Evolutionary conservation across 1,284 basidiomycete genomes (phyloP).

Genomic region (Phylloboletellus chloephorus): DNA sequence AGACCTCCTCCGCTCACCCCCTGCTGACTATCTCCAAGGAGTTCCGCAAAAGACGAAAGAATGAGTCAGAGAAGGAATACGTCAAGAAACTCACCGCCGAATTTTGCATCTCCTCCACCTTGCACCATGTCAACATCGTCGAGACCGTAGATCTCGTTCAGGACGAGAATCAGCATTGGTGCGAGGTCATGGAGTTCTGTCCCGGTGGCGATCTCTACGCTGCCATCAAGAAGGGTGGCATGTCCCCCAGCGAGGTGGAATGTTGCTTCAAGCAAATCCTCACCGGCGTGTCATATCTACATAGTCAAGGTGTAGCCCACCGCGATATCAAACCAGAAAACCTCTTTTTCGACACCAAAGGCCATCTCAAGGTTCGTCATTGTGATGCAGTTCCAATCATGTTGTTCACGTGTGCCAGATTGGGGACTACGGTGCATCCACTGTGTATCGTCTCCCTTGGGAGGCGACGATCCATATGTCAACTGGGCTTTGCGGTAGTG

Average conservation of each 20-base stretch:
- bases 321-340: constrained; percentile 99
- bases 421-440: constrained; percentile 97
- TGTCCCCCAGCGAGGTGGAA: constrained; percentile 92
- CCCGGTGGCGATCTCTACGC: constrained; percentile 96
- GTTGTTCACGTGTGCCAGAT: constrained; percentile 51
- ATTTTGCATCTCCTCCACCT: constrained; percentile 97
- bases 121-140: constrained; percentile 95
- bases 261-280: constrained; percentile 98
- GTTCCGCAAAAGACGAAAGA: constrained; percentile 96
- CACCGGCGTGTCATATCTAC: constrained; percentile 83
- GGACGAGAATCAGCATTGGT: constrained; percentile 95
- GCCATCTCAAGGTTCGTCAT: constrained; percentile 80
- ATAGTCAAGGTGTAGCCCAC: constrained; percentile 95
- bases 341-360: constrained; percentile 86
- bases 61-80: constrained; percentile 98
- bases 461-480: constrained; percentile 96
- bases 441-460: constrained; percentile 98
- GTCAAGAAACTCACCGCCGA: constrained; percentile 99
- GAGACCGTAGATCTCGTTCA: constrained; percentile 99
- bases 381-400: neutral
- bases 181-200: constrained; percentile 99
- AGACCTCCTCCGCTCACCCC: neutral
- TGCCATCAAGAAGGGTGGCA: constrained; percentile 95
- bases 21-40: constrained; percentile 50
- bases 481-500: constrained; percentile 94